phyloP scores from a whole-genome alignment of 495 filamentous ascomycete genomes.

The Xylaria sp. region DNA sequence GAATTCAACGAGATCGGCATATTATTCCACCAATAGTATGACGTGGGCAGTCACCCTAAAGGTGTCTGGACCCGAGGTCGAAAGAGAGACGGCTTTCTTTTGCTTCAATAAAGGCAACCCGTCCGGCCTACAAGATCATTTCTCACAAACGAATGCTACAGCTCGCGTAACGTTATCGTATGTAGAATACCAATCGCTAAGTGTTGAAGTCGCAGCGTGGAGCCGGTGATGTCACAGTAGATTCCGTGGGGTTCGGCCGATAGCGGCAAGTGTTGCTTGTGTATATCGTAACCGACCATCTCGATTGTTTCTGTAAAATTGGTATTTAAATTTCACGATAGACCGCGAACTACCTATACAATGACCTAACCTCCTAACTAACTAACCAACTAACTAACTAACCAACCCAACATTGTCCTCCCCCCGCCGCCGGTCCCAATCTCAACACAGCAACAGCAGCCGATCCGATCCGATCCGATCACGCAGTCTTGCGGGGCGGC shows the following conservation, averaged over 20 bases:
- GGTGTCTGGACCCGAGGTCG: neutral
- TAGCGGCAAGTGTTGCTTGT: neutral
- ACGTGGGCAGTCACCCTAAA: neutral
- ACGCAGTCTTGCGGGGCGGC: conserved; percentile 23
- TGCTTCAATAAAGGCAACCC: neutral
- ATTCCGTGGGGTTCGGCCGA: neutral
- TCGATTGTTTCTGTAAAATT: neutral
- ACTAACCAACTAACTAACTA: no score
- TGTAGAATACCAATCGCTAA: no score
- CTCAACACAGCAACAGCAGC: no score
- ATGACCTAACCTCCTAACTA: no score
- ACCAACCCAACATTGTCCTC: no score
- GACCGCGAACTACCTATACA: neutral
- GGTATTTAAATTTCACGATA: neutral
- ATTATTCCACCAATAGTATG: conserved; percentile 27
- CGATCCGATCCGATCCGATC: conserved; percentile 18
- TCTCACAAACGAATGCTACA: conserved; percentile 1
- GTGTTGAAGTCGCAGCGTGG: neutral
- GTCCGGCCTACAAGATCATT: neutral
- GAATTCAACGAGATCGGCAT: neutral
- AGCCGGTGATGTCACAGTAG: neutral
- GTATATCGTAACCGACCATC: neutral
- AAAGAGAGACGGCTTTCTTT: neutral
- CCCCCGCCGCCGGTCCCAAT: no score
- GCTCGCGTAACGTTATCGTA: no score